Evolutionary conservation across 140 eudicot genomes (phyloP), one percentile per base, ranked within the genome.

Genomic region (Senecio squalidus): DNA sequence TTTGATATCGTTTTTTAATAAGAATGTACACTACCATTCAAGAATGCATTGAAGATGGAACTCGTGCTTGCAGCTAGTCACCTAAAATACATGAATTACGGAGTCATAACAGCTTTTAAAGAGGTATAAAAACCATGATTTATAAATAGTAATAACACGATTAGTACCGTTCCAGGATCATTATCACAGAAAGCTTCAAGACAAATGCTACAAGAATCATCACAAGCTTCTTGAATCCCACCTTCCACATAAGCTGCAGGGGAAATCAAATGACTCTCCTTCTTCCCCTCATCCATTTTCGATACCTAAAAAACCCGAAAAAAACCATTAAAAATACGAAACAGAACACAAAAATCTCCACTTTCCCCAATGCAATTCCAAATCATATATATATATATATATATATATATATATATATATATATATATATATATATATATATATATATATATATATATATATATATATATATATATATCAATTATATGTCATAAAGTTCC

Each of bases 231-330:
- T 70, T 84, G 94, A 56, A 84, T 74, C 47, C 96, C 96, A 16
- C 96, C 96, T 74, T 88, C 91, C 27, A 88, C 96, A 74, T 81
- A 88, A 38, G 96, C 96, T 33, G 96, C 90, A 63, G 96, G 88
- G 10, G 96, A 88, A 11, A 78, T 84, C 73, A 77, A n/a, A 55
- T 67, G 79, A 59, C 67, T 69, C 60, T 74, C 76, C 17, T 62
- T 69, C 71, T 76, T 76, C n/a, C 64, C 78, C 55, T 74, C 94
- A 47, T 80, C 89, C 82, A 69, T 73, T 55, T 53, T 73, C 36
- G 60, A 52, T 58, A 59, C 80, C 85, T 82, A 55, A 59, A 22
- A 27, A 9, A 29, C 28, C 64, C n/a, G n/a, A n/a, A 7, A 48
- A 49, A 46, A 39, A 49, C 54, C 64, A 30, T 17, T 6, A 47